Evolutionary conservation across 2,329 filamentous ascomycete species (phyloP), one percentile per base, ranked within the genome.

Genomic region (Byssoonygena ceratinophila): DNA sequence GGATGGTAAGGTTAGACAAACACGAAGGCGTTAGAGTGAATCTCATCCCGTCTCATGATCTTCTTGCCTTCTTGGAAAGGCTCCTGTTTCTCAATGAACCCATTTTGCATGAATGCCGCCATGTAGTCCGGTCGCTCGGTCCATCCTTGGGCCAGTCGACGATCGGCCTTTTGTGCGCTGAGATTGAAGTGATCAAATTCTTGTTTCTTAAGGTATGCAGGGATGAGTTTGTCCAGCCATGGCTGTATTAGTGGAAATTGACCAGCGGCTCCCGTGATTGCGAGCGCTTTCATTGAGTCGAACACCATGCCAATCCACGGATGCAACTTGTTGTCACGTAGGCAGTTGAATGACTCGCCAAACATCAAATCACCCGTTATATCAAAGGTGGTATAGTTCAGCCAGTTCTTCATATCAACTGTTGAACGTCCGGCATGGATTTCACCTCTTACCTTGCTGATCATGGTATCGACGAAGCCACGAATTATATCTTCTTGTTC

Each of bases 401-500:
- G 66, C 64, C 63, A 66, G 2, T 59, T 48, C 3, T 58, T 58
- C 32, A 68, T 58, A 52, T 66, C 56, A 1, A 64, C 23, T 11
- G 47, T 7, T 1, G 54, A 37, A 1, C 46, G 50, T 53, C 59
- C 8, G n/a, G 50, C 56, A 25, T 31, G 29, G 41, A 55, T 36
- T 1, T 22, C 27, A n/a, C 47, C 27, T 11, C 53, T 44, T 11
- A 69, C 34, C 11, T 60, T 57, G 29, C 59, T 37, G 9, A 70
- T 62, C 2, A 71, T 51, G 1, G 63, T 54, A 39, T 69, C 60
- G 12, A 68, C 51, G 53, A 68, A 68, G 5, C 31, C 18, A 16
- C 59, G 58, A 4, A 73, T 57, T 1, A 68, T 44, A 0, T 58
- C 57, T 50, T 68, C 69, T 52, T 70, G 71, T 11, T 65, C 63